Base-by-base conservation (phyloP, 2,329 filamentous ascomycete species). In the Trichoderma koningii region DNA sequence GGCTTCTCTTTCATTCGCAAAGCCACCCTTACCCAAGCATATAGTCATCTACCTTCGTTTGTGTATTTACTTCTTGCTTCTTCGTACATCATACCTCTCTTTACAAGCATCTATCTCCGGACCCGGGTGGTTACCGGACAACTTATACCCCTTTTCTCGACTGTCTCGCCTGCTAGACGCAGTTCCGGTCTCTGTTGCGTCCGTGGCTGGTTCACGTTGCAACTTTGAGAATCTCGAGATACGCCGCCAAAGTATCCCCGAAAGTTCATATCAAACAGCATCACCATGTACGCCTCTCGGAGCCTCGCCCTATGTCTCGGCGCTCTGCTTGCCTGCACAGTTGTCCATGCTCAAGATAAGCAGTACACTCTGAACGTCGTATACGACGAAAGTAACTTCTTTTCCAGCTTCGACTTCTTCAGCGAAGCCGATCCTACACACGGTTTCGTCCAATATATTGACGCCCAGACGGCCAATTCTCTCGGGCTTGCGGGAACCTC, bases 371-470 rank as follows among this genome's bases (percentile, higher is more conserved):
- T 86, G 57, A 74, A 78, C 63, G 81, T 82, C 69, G 72, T 75
- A 50, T 87, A 79, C 74, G 79, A 85, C 73, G 65, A 72, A 7
- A 77, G 73, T 72, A 87, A 86, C 77, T 87, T 87, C 75, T 86
- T 86, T 74, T 69, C 78, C 21, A 75, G 77, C 59, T 86, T 86
- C 71, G 77, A 81, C 65, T 88, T 88, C 76, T 87, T 83, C 76
- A 78, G 74, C 60, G 76, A 74, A 3, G 66, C 76, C 0, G 92
- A 95, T 71, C 91, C 91, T 0, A 95, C 91, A 2, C 71, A 87
- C 68, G 92, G 91, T 38, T 92, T 87, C 71, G 91, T 95, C 70
- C 77, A 85, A 66, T 95, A 93, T 71, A 82, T 87, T 62, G 79
- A 85, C 69, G 80, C 82, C 57, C 65, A 74, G n/a, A 83, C 82